These are phyloP conservation scores for Ascochyta pisi DNA, from an alignment of 2,329 filamentous ascomycete species.

Conservation along the genomic window DNA sequence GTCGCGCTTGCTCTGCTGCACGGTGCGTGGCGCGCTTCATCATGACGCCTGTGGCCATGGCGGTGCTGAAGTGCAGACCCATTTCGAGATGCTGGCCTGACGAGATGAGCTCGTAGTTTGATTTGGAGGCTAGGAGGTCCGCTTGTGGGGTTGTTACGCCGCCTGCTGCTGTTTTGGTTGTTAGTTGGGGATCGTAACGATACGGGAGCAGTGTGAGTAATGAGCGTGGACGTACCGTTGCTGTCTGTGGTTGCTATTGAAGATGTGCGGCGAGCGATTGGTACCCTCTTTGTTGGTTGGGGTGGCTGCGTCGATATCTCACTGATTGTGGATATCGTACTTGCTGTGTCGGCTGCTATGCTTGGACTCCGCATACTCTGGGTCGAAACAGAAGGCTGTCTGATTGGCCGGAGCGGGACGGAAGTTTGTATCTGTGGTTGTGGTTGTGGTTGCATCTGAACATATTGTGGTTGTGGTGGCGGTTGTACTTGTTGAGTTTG, in stretches of 20 bases:
- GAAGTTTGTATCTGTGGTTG: constrained; percentile 19
- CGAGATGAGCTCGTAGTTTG: constrained; percentile 41
- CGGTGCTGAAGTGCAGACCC: constrained; percentile 42
- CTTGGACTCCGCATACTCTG: constrained; percentile 28
- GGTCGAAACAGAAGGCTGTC: constrained; percentile 22
- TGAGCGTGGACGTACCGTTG: constrained; percentile 24
- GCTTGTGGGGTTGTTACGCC: constrained; percentile 37
- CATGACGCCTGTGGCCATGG: constrained; percentile 44
- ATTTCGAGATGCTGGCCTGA: constrained; percentile 40
- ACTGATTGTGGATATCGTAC: constrained; percentile 34
- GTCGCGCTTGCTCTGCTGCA: constrained; percentile 40
- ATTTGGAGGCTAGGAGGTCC: constrained; percentile 38
- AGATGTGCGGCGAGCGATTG: constrained; percentile 31
- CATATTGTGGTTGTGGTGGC: constrained; percentile 1
- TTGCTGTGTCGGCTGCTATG: constrained; percentile 31
- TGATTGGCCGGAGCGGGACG: constrained; percentile 24
- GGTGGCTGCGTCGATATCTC: constrained; percentile 32
- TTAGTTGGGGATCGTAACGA: not conserved
- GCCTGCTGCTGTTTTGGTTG: constrained; percentile 22
- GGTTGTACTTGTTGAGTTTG: not conserved
- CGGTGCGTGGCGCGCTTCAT: constrained; percentile 43
- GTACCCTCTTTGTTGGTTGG: constrained; percentile 25
- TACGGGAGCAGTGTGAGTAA: not conserved
- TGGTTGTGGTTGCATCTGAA: constrained; percentile 11
- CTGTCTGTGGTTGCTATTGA: constrained; percentile 31